phyloP scores from a whole-genome alignment of 2,329 filamentous ascomycete species.

The Nakataea oryzae region DNA sequence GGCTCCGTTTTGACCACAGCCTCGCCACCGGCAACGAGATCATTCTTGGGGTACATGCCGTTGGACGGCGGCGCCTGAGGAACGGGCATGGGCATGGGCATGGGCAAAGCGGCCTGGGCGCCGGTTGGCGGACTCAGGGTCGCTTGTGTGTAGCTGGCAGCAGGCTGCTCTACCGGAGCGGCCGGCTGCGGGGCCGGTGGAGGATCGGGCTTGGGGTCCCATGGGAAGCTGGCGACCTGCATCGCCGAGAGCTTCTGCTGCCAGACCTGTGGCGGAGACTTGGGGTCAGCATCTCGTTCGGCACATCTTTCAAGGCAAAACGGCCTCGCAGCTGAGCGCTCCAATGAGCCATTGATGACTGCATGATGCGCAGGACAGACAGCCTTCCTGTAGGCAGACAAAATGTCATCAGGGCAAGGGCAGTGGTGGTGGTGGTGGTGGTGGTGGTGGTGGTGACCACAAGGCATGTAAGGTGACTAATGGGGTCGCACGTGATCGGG shows the following conservation, averaged over 20 bases:
- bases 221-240: conserved; percentile 81
- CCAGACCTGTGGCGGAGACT: conserved; percentile 59
- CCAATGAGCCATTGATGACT: neutral
- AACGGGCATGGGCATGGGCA: conserved; percentile 1
- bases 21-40: conserved; percentile 28
- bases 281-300: neutral
- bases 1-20: conserved; percentile 37
- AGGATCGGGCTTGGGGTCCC: conserved; percentile 76
- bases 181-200: conserved; percentile 14
- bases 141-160: conserved; percentile 20
- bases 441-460: neutral
- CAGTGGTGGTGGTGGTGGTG: neutral
- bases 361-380: too few species aligned
- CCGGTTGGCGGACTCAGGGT: conserved; percentile 22
- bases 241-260: conserved; percentile 81
- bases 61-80: conserved; percentile 12
- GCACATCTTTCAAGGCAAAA: neutral
- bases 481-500: conserved; percentile 1
- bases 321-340: too few species aligned
- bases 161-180: conserved; percentile 9
- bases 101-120: conserved; percentile 10
- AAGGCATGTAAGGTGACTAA: neutral
- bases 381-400: neutral
- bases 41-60: conserved; percentile 14
- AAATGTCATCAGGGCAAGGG: neutral